Evolutionary conservation across 2,329 filamentous ascomycete genomes (phyloP), one percentile per base, ranked within the genome.

Genomic region (Massarina eburnea): DNA sequence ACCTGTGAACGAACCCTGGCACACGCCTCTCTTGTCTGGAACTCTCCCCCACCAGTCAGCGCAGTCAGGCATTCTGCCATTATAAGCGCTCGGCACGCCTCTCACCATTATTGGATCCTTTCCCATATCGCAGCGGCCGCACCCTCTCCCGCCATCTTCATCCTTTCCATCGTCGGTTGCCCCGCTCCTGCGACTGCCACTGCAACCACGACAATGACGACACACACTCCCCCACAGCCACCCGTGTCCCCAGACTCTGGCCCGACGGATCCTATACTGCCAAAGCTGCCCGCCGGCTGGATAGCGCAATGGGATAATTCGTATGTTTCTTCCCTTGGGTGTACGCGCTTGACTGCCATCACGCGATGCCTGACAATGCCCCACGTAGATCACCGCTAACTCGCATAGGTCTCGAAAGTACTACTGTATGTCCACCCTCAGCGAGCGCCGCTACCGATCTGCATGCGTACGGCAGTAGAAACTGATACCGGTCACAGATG

Each of bases 291-390:
- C 33, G 56, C 67, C 3, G 68, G 68, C 39, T 71, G 68, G 68
- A 71, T 71, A 48, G 62, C 68, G 21, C 68, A 71, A 54, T 71
- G 68, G 68, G 68, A 71, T 43, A 66, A 64, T 48, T 52, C 53
- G 68, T 71, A 57, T 37, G 67, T 63, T 17, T 42, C 43, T 29
- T 30, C 26, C 42, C 39, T 20, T 20, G 20, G 12, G 24, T 41
- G 21, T 19, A 12, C 8, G 8, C 15, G 15, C 36, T 14, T 34
- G 4, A 36, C 35, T 39, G 36, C 45, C 40, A 51, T 58, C 54
- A 54, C 53, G 50, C 54, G 35, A 48, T 45, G 19, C 32, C 46
- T 36, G 22, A 39, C 15, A 39, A 44, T 50, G 42, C 57, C 50
- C 53, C 52, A 47, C 59, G 55, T 48, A 51, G 41, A 19, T n/a